Evolutionary conservation across 495 filamentous ascomycete genomes (phyloP).

Genomic region (Hypoxylon trugodes): DNA sequence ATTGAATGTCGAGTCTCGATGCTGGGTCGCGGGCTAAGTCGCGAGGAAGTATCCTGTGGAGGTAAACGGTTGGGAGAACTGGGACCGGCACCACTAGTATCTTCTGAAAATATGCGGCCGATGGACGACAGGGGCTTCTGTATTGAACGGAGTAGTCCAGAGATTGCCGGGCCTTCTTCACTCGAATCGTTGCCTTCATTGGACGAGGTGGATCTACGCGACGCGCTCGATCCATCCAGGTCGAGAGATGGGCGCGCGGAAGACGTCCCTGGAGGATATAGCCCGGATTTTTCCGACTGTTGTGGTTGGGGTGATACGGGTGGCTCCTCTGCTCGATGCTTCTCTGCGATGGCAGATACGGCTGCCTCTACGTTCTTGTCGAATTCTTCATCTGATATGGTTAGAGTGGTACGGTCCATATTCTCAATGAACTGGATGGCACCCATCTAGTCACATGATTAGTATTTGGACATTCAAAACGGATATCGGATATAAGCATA

Average conservation of each 20-base stretch:
- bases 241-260: slow-evolving; percentile 55
- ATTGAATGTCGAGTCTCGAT: slow-evolving; percentile 53
- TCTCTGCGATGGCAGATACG: slow-evolving; percentile 94
- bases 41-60: slow-evolving; percentile 52
- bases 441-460: slow-evolving; percentile 71
- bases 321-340: slow-evolving; percentile 65
- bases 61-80: slow-evolving; percentile 66
- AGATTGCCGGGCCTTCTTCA: slow-evolving; percentile 80
- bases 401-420: slow-evolving; percentile 90
- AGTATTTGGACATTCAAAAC: slow-evolving; percentile 23
- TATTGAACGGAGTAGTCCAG: slow-evolving; percentile 87
- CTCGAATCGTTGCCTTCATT: slow-evolving; percentile 58
- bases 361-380: slow-evolving; percentile 94
- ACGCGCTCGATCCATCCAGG: slow-evolving; percentile 51
- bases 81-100: slow-evolving; percentile 53
- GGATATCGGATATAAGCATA: slow-evolving; percentile 47
- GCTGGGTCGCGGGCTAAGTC: slow-evolving; percentile 59
- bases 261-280: slow-evolving; percentile 47
- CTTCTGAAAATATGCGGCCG: slow-evolving; percentile 96
- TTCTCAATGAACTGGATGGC: slow-evolving; percentile 97
- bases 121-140: slow-evolving; percentile 92
- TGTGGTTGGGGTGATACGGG: slow-evolving; percentile 52
- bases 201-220: slow-evolving; percentile 52
- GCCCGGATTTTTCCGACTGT: slow-evolving; percentile 68
- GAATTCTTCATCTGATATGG: slow-evolving; percentile 93